Evolutionary conservation across 495 filamentous ascomycete genomes (phyloP).

Genomic region (Tuber umbilicatum): DNA sequence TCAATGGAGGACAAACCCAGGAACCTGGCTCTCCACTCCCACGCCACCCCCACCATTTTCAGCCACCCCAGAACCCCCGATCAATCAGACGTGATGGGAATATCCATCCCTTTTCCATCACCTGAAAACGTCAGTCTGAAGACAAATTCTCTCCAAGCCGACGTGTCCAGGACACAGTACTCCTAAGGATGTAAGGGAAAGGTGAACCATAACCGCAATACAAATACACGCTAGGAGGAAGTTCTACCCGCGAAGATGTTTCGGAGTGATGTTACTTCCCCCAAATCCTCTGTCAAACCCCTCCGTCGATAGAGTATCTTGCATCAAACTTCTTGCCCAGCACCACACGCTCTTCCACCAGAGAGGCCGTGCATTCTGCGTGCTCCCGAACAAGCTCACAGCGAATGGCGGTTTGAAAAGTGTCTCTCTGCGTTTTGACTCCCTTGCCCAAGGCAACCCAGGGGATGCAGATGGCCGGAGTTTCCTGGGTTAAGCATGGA

Average conservation of each 20-base stretch:
- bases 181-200: neutral
- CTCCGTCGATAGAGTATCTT: neutral
- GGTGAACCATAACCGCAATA: neutral
- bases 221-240: neutral
- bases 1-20: neutral
- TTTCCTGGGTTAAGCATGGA: neutral
- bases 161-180: neutral
- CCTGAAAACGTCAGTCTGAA: neutral
- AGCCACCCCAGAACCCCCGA: neutral
- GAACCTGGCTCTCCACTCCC: neutral
- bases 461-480: neutral
- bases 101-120: neutral
- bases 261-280: neutral
- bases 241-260: neutral
- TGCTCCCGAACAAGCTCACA: neutral
- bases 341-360: neutral
- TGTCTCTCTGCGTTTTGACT: neutral
- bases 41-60: neutral
- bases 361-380: neutral
- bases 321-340: neutral
- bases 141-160: neutral
- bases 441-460: neutral
- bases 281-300: neutral
- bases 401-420: neutral
- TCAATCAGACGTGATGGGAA: constrained; percentile 1